A percentile compares a stretch with the other conserved stretches of the same genome.
These are phyloP conservation scores for Nannochloropsis gaditana DNA, from an alignment of 108 stramenopile genomes.

Conservation along the genomic window DNA sequence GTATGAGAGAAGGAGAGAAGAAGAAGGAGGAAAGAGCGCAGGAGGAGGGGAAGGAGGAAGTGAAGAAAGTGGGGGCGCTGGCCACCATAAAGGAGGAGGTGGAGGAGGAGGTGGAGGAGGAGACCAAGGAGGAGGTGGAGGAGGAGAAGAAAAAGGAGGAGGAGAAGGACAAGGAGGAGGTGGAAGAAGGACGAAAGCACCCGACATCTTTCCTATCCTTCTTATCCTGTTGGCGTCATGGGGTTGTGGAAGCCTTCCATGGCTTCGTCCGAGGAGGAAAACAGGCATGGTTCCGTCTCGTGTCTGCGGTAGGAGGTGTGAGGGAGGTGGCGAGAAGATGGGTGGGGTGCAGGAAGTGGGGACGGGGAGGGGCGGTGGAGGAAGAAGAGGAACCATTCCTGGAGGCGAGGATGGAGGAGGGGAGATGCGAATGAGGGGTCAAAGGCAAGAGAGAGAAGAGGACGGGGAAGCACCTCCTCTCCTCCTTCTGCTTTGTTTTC, in stretches of 20 bases:
- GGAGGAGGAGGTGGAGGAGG: too few relatives aligned
- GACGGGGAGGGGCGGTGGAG: background rate
- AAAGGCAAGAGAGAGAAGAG: background rate
- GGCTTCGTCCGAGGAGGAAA: too few relatives aligned
- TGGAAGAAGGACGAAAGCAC: background rate
- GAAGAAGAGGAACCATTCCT: background rate
- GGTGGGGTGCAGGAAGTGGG: background rate
- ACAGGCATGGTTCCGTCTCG: too few relatives aligned
- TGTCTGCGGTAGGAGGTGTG: too few relatives aligned
- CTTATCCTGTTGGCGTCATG: too few relatives aligned
- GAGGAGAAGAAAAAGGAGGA: background rate
- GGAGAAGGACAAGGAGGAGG: conserved; percentile 21
- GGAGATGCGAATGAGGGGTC: background rate
- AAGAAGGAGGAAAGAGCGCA: background rate
- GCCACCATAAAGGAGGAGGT: too few relatives aligned
- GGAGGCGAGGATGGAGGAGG: background rate
- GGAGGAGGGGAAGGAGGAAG: background rate
- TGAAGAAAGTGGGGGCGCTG: too few relatives aligned
- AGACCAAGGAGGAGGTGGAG: too few relatives aligned
- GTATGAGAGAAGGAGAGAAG: background rate
- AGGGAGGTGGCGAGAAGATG: background rate
- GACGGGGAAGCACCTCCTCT: background rate
- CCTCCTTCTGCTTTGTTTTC: too few relatives aligned
- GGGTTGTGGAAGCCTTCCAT: too few relatives aligned
- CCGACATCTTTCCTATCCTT: too few relatives aligned